phyloP scores from a whole-genome alignment of 75 land plant species.

The Selaginella moellendorffii region DNA sequence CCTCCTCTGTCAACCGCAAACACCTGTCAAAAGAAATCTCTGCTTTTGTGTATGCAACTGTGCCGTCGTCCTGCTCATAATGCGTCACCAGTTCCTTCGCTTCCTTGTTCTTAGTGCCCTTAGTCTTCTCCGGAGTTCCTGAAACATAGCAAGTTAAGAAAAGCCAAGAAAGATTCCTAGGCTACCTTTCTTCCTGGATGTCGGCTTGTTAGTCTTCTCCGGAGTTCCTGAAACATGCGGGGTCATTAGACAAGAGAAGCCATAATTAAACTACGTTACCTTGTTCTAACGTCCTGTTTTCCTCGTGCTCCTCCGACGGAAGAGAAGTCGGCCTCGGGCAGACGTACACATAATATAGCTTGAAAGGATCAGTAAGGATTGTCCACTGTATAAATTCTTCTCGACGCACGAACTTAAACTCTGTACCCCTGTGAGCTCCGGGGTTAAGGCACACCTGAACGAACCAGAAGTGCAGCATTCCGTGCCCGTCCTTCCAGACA shows the following conservation, averaged over 20 bases:
- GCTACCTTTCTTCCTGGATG: slow-evolving; percentile 1
- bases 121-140: slow-evolving; percentile 1
- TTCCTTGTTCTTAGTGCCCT: slow-evolving; percentile 1
- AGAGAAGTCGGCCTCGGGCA: slow-evolving; percentile 1
- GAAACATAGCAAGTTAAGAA: not conserved
- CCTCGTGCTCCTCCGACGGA: slow-evolving; percentile 2
- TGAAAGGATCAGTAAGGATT: slow-evolving; percentile 1
- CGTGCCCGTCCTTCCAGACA: slow-evolving; percentile 1
- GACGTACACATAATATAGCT: not conserved
- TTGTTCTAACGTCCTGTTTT: slow-evolving; percentile 1
- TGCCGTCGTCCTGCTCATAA: slow-evolving; percentile 1
- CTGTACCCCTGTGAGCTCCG: not conserved
- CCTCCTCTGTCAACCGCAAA: slow-evolving; percentile 1
- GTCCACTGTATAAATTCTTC: slow-evolving; percentile 1
- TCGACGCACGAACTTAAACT: not conserved
- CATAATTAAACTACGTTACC: slow-evolving; percentile 1
- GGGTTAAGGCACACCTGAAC: slow-evolving; percentile 1
- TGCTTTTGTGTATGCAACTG: slow-evolving; percentile 1
- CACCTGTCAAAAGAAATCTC: not conserved
- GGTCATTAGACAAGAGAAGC: slow-evolving; percentile 1
- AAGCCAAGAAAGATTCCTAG: slow-evolving; percentile 1
- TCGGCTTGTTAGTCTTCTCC: slow-evolving; percentile 1
- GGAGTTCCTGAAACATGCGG: slow-evolving; percentile 1
- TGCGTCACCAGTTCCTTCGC: slow-evolving; percentile 2
- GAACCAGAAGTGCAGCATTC: not conserved